Base-by-base conservation (phyloP, 192 early-diverging fungal genomes). In the Coemansia guatemalensis region DNA sequence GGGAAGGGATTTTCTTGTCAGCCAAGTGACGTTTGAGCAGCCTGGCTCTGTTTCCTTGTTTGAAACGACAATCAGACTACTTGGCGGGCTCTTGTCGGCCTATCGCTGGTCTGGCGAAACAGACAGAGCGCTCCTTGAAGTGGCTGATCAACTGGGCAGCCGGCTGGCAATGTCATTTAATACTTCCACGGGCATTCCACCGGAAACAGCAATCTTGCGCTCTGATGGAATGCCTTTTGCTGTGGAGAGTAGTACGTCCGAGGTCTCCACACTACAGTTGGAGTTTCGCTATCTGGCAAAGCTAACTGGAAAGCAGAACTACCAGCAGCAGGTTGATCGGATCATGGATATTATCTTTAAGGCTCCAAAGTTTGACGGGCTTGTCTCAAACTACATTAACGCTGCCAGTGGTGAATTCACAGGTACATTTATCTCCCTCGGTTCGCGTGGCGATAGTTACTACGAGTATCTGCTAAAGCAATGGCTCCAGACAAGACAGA, bases 401-500 rank as follows among this genome's bases (percentile, higher is more conserved):
- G 64, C 56, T 7, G 41, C 9, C 2, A 68, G 48, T 2, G 62
- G 50, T 12, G 23, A 29, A 33, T 74, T 74, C 24, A 32, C 68
- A 0, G 64, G 65, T 7, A 54, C 52, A 9, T 58, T 65, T 7
- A 70, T 70, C 9, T 67, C 70, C 1, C 48, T 79, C 29, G 81
- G 72, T 11, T 77, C 63, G 21, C 62, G 65, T 20, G 93, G 93
- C 22, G 96, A 98, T 58, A 92, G 90, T 56, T 98, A 96, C 65
- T 98, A 98, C 75, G 93, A 98, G 79, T 98, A 98, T 64, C 78
- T 96, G 48, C 86, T 90, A 20, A 98, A 98, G 68, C 93, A 95
- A 72, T 94, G 88, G 62, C 71, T 96, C n/a, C 89, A 90, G 60
- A 93, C 93, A 0, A 73, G 83, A 30, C 75, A 86, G 48, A 84